Conservation (phyloP, 2,329 filamentous ascomycete genomes). For the Epicoccum nigrum region DNA sequence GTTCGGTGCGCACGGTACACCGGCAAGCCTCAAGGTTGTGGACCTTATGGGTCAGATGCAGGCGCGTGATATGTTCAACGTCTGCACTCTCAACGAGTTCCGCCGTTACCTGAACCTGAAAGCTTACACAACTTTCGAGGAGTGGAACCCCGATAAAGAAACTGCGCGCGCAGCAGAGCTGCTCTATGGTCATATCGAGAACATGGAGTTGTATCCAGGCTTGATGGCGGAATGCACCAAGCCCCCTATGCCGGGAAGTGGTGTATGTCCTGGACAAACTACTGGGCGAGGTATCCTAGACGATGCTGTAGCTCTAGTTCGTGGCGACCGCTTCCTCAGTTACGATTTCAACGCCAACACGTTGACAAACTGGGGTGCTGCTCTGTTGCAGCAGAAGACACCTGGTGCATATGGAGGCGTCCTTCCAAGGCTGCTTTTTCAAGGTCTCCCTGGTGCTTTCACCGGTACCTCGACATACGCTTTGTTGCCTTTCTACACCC, state of each 20-base stretch:
- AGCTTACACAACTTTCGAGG: constrained; percentile 76
- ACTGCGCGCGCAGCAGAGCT: constrained; percentile 65
- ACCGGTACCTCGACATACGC: constrained; percentile 58
- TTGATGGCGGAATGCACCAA: constrained; percentile 77
- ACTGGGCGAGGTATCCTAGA: constrained; percentile 76
- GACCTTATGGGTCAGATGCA: constrained; percentile 81
- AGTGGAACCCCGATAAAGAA: constrained; percentile 78
- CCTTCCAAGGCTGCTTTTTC: constrained; percentile 51
- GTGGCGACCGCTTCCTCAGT: constrained; percentile 78
- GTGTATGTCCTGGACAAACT: constrained; percentile 71
- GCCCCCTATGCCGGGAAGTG: constrained; percentile 70
- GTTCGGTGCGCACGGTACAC: constrained; percentile 70
- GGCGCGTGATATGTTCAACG: constrained; percentile 72
- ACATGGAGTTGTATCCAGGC: constrained; percentile 81
- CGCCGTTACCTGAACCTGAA: constrained; percentile 80
- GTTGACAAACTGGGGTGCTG: constrained; percentile 57
- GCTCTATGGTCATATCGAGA: constrained; percentile 75
- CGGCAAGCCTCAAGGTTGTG: constrained; percentile 71
- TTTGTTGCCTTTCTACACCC: constrained; percentile 59
- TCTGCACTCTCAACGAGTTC: constrained; percentile 83
- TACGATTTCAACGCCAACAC: constrained; percentile 61
- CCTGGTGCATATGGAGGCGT: constrained; percentile 56
- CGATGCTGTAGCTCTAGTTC: constrained; percentile 75
- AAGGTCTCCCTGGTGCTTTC: constrained; percentile 55
- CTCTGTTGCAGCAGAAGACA: constrained; percentile 48